Conservation (phyloP, 208 protist species). For the Leptomonas pyrrhocoris region DNA sequence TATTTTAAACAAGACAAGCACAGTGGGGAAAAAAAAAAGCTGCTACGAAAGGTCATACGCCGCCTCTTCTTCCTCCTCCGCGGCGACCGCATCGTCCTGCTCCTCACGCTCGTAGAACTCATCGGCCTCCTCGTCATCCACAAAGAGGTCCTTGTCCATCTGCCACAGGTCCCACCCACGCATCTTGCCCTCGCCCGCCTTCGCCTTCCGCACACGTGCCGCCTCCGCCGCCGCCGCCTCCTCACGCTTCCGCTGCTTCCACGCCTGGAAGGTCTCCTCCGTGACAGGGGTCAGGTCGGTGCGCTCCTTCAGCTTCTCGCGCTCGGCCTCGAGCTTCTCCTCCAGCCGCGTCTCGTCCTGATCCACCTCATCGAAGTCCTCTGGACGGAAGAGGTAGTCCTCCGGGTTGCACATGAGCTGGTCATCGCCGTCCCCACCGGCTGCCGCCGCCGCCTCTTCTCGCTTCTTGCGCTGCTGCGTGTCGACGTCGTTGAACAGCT, state of each 20-base stretch:
- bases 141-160: conserved; percentile 84
- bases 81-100: conserved; percentile 15
- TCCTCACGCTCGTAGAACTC: conserved; percentile 79
- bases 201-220: conserved; percentile 66
- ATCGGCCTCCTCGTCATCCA: conserved; percentile 86
- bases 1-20: neutral
- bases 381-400: conserved; percentile 88
- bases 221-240: conserved; percentile 70
- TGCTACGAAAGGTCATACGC: conserved; percentile 75
- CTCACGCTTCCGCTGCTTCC: conserved; percentile 70
- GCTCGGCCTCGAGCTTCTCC: conserved; percentile 86
- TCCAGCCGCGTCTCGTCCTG: conserved; percentile 82
- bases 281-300: conserved; percentile 84
- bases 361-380: conserved; percentile 90
- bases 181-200: conserved; percentile 74
- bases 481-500: conserved; percentile 81
- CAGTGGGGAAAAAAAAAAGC: conserved; percentile 6
- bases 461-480: conserved; percentile 32
- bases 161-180: conserved; percentile 86
- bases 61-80: conserved; percentile 46
- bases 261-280: conserved; percentile 78
- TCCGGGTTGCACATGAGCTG: conserved; percentile 71
- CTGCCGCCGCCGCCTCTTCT: conserved; percentile 9
- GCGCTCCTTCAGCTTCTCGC: conserved; percentile 74
- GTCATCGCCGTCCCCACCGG: conserved; percentile 34